Percentiles rank a stretch among this genome's conserved stretches.
Evolutionary conservation across 148 eudicot genomes (phyloP).

Genomic region (Amaranthus cruentus): DNA sequence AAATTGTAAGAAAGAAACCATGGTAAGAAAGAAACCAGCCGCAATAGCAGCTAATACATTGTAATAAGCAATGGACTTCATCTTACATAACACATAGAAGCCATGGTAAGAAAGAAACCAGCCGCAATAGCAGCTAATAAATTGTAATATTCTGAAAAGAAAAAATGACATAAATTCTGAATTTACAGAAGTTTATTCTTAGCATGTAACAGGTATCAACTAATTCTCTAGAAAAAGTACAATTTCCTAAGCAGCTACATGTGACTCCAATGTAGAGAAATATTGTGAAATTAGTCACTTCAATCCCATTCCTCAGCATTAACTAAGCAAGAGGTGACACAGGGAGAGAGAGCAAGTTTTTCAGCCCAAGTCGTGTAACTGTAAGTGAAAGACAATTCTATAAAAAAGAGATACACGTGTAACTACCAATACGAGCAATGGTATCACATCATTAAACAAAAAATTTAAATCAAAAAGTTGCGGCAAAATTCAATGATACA

Average conservation of each 20-base stretch:
- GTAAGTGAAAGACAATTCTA: not conserved
- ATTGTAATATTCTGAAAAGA: too few relatives aligned
- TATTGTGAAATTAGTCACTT: not conserved
- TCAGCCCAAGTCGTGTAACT: not conserved
- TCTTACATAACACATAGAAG: too few relatives aligned
- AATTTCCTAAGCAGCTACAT: not conserved
- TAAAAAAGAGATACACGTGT: not conserved
- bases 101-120: too few relatives aligned
- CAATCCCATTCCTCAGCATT: not conserved
- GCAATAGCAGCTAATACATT: too few relatives aligned
- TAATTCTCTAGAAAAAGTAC: not conserved
- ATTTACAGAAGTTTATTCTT: not conserved
- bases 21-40: too few relatives aligned
- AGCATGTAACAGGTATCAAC: not conserved
- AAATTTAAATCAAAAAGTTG: not conserved
- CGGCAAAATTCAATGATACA: not conserved
- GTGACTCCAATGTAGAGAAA: not conserved
- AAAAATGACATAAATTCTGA: not conserved
- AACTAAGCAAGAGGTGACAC: not conserved
- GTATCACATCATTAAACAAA: slow-evolving; percentile 3
- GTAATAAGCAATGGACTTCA: too few relatives aligned
- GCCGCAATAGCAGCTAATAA: too few relatives aligned
- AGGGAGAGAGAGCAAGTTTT: not conserved
- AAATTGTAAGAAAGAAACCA: too few relatives aligned
- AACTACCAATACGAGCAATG: not conserved